Evolutionary conservation across 148 eudicot species (phyloP).

Genomic region (Linanthus parryae): DNA sequence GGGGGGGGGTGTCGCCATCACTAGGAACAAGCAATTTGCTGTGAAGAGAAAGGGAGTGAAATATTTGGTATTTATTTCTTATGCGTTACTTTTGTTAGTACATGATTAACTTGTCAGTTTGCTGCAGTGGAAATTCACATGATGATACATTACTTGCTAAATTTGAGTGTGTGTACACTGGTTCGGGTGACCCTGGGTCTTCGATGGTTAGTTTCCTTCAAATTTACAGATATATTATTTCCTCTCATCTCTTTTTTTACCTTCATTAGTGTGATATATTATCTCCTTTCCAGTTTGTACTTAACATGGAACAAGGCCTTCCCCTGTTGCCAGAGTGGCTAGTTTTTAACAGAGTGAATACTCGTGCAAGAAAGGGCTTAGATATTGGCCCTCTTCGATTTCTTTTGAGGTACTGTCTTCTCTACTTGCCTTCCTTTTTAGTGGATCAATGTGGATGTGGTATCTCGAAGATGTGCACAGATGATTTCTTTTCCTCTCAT

Average conservation of each 20-base stretch:
- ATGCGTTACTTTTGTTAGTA: too few relatives aligned
- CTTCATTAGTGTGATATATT: too few relatives aligned
- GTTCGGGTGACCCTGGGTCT: conserved; percentile 85
- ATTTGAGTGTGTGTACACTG: conserved; percentile 80
- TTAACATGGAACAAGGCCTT: conserved; percentile 97
- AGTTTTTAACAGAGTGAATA: conserved; percentile 74
- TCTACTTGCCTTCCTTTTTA: too few relatives aligned
- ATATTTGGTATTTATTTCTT: too few relatives aligned
- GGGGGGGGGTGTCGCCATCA: too few relatives aligned
- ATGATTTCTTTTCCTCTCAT: neutral
- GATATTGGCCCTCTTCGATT: conserved; percentile 66
- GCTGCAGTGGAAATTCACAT: conserved; percentile 75
- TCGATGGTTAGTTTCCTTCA: conserved; percentile 88
- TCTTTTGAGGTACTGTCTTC: conserved; percentile 49
- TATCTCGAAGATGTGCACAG: too few relatives aligned
- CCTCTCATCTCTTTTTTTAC: too few relatives aligned
- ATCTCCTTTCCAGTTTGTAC: conserved; percentile 57
- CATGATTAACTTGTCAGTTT: conserved; percentile 2
- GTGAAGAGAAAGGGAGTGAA: too few relatives aligned
- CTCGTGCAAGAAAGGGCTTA: conserved; percentile 81
- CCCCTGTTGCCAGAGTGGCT: conserved; percentile 88
- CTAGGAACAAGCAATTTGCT: too few relatives aligned
- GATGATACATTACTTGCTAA: conserved; percentile 89
- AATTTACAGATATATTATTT: too few relatives aligned
- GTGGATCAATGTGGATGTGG: too few relatives aligned